Evolutionary conservation across 2,329 filamentous ascomycete genomes (phyloP).

Genomic region (Chrysoporthe cubensis): DNA sequence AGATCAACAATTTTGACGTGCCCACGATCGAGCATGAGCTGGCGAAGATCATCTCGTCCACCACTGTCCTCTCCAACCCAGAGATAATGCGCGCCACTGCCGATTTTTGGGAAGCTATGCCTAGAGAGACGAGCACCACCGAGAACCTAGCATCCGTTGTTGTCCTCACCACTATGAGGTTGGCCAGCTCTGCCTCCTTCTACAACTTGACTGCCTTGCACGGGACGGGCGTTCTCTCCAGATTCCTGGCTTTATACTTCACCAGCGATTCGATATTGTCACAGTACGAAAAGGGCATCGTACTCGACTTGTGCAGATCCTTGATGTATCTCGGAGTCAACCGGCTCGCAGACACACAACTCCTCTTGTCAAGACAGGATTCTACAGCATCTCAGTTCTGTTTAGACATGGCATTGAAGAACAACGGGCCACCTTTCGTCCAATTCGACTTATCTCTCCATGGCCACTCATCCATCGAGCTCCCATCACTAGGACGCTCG

Average conservation of each 20-base stretch:
- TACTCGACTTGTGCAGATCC: conserved; percentile 69
- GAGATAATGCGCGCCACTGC: conserved; percentile 67
- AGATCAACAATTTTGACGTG: conserved; percentile 27
- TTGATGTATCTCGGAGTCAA: conserved; percentile 78
- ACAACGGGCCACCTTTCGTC: conserved; percentile 80
- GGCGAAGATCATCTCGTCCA: conserved; percentile 53
- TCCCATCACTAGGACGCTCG: conserved; percentile 79
- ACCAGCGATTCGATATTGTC: conserved; percentile 53
- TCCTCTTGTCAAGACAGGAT: conserved; percentile 62
- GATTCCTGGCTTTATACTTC: conserved; percentile 67
- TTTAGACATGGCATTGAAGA: conserved; percentile 72
- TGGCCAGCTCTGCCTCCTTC: conserved; percentile 63
- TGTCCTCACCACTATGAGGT: conserved; percentile 66
- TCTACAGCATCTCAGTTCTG: conserved; percentile 67
- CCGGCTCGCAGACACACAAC: conserved; percentile 80
- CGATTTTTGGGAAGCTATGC: conserved; percentile 66
- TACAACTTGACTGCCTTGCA: conserved; percentile 75
- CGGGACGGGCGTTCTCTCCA: conserved; percentile 70
- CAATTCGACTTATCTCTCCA: conserved; percentile 91
- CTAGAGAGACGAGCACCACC: conserved; percentile 48
- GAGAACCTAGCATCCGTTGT: conserved; percentile 63
- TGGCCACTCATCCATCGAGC: conserved; percentile 88
- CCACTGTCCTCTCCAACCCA: conserved; percentile 59
- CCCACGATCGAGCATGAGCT: conserved; percentile 45
- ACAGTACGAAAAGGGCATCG: conserved; percentile 58